Conservation (phyloP, 1,284 basidiomycete genomes). For the Trametes pubescens region DNA sequence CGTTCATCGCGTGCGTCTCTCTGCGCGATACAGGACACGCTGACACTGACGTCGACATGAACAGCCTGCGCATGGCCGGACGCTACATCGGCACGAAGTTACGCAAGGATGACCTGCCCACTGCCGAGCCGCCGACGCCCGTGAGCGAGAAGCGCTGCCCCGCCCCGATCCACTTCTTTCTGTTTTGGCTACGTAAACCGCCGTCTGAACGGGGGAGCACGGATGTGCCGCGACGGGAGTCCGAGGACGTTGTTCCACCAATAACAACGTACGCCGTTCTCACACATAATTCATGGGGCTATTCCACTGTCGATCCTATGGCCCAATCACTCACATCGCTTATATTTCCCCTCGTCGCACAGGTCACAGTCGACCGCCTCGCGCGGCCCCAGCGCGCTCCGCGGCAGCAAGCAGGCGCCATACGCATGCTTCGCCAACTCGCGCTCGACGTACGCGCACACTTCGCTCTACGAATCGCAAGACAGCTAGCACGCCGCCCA, state of each 20-base stretch:
- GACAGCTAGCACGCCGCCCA: constrained; percentile 1
- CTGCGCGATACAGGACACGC: neutral
- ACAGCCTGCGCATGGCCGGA: constrained; percentile 1
- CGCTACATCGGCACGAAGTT: neutral
- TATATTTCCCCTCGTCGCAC: neutral
- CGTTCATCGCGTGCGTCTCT: neutral
- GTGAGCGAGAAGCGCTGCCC: neutral
- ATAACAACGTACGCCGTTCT: neutral
- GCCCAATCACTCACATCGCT: neutral
- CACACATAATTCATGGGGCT: no score
- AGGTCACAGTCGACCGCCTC: neutral
- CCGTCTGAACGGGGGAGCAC: neutral
- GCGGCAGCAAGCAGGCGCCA: neutral
- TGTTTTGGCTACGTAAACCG: neutral
- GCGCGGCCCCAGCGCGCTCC: neutral
- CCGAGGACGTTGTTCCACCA: neutral
- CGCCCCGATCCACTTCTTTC: neutral
- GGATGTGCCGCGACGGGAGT: neutral
- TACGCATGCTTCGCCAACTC: constrained; percentile 17
- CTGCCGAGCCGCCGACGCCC: neutral
- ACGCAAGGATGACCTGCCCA: neutral
- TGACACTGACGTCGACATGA: neutral
- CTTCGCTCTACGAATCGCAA: constrained; percentile 26
- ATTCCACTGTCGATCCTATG: neutral
- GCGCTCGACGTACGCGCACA: constrained; percentile 29